Percentiles rank a stretch among this genome's conserved stretches.
Evolutionary conservation across 2,329 filamentous ascomycete species (phyloP).

Genomic region (Fonsecaea nubica): DNA sequence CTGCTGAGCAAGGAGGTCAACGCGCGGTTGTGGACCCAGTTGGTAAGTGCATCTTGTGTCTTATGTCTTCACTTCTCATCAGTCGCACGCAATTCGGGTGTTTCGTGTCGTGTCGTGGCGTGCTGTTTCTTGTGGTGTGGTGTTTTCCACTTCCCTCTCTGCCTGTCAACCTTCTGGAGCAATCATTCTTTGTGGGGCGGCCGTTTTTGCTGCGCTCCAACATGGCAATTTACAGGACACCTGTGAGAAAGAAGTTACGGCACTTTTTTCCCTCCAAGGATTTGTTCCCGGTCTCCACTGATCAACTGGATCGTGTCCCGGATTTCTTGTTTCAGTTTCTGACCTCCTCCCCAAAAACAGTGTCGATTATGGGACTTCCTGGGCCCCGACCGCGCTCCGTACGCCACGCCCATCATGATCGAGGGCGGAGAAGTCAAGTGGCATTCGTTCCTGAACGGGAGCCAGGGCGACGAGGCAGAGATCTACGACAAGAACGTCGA

Average conservation of each 20-base stretch:
- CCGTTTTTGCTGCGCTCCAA: background rate
- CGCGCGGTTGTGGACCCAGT: slow-evolving; percentile 36
- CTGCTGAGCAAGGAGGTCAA: slow-evolving; percentile 38
- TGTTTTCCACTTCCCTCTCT: background rate
- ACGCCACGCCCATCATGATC: slow-evolving; percentile 35
- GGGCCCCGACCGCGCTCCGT: slow-evolving; percentile 37
- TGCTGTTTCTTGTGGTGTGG: too few species aligned
- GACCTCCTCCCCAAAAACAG: slow-evolving; percentile 11
- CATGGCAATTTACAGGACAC: too few species aligned
- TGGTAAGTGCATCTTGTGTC: slow-evolving; percentile 29
- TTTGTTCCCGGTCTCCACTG: too few species aligned
- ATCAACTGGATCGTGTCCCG: too few species aligned
- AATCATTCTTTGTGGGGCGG: background rate
- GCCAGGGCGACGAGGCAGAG: slow-evolving; percentile 36
- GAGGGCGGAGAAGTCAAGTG: slow-evolving; percentile 38
- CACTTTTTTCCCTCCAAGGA: too few species aligned
- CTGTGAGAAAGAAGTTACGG: too few species aligned
- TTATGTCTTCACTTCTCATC: background rate
- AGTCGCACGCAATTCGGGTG: too few species aligned
- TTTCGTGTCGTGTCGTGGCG: too few species aligned
- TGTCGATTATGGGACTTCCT: slow-evolving; percentile 36
- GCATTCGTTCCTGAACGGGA: slow-evolving; percentile 37
- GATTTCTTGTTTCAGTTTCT: too few species aligned
- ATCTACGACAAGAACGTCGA: slow-evolving; percentile 29
- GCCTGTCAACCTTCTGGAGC: too few species aligned